A percentile compares a stretch with the other conserved stretches of the same genome.
These are phyloP conservation scores for Nissolia schottii DNA, from an alignment of 306 rosid species.

Conservation along the genomic window DNA sequence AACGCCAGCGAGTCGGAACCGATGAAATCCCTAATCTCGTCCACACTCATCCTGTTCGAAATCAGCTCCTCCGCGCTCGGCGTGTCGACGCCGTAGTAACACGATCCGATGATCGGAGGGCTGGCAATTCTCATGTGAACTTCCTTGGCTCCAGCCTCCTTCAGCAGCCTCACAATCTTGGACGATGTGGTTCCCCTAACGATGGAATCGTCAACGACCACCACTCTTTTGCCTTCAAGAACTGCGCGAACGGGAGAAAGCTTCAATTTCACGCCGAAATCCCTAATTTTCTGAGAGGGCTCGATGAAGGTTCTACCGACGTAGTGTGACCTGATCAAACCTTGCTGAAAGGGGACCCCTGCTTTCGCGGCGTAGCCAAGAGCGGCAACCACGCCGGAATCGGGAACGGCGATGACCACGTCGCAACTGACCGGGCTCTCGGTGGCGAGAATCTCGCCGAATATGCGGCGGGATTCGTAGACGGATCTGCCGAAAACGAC, in stretches of 20 bases:
- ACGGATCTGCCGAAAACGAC: constrained; percentile 83
- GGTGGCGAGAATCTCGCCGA: constrained; percentile 83
- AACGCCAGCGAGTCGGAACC: constrained; percentile 95
- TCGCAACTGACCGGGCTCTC: constrained; percentile 91
- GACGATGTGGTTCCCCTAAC: constrained; percentile 96
- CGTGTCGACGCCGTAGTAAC: constrained; percentile 95
- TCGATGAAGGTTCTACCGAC: constrained; percentile 98
- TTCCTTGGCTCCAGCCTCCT: constrained; percentile 93
- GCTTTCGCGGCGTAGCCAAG: constrained; percentile 94
- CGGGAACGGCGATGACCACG: constrained; percentile 93
- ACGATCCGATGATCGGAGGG: constrained; percentile 86
- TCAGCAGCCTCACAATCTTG: constrained; percentile 81
- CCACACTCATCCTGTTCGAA: constrained; percentile 83
- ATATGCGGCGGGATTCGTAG: constrained; percentile 64
- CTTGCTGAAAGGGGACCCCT: constrained; percentile 91
- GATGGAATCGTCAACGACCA: constrained; percentile 95
- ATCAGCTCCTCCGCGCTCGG: constrained; percentile 94
- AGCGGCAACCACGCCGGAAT: constrained; percentile 95
- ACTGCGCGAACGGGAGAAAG: constrained; percentile 79
- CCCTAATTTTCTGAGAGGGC: constrained; percentile 92
- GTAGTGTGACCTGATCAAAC: constrained; percentile 89
- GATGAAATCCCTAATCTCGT: constrained; percentile 73
- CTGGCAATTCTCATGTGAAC: constrained; percentile 98
- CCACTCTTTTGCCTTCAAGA: constrained; percentile 88
- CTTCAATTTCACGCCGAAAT: constrained; percentile 86